phyloP scores from a whole-genome alignment of 2,329 filamentous ascomycete species.

The Eurotiales sp. region DNA sequence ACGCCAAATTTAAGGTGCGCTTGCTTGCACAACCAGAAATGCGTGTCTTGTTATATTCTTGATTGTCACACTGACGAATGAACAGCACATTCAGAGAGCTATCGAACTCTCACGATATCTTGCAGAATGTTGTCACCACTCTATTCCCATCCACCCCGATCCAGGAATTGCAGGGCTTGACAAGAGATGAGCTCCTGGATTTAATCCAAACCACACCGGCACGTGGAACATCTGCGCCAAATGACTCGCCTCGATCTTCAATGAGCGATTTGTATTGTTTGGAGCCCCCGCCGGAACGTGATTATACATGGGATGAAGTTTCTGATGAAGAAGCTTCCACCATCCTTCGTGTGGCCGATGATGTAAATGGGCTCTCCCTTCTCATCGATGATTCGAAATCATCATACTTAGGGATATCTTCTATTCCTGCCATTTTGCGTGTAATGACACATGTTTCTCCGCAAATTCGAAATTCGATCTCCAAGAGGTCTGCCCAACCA shows the following conservation, averaged over 20 bases:
- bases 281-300: not conserved
- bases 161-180: not conserved
- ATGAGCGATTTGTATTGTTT: not conserved
- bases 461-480: slow-evolving; percentile 2
- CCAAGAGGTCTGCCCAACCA: not conserved
- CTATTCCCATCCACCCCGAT: not conserved
- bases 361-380: slow-evolving; percentile 65
- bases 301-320: slow-evolving; percentile 3
- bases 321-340: not conserved
- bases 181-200: not conserved
- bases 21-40: not conserved
- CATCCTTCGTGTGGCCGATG: slow-evolving; percentile 59
- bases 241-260: not conserved
- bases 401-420: slow-evolving; percentile 69
- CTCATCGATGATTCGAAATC: slow-evolving; percentile 49
- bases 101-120: not conserved
- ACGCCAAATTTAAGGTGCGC: not conserved
- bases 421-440: slow-evolving; percentile 69
- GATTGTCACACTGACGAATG: not conserved
- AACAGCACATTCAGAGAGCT: slow-evolving; percentile 1
- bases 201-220: not conserved
- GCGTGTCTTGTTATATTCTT: not conserved
- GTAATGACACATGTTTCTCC: slow-evolving; percentile 56
- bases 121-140: not conserved
- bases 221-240: not conserved